Evolutionary conservation across 768 basidiomycete genomes (phyloP).

Genomic region (Dendrothele bispora): DNA sequence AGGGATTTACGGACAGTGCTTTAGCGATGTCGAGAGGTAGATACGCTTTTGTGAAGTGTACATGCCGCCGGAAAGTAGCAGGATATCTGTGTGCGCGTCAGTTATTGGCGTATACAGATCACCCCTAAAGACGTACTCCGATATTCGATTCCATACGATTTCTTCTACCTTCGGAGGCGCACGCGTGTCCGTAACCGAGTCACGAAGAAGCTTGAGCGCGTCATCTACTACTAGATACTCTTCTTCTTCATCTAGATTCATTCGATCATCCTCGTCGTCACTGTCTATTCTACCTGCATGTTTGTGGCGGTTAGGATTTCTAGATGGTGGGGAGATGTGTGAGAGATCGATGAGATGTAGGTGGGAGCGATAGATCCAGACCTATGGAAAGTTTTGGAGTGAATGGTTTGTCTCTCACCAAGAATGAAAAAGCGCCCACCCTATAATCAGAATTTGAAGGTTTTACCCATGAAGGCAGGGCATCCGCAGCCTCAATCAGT

Average conservation of each 20-base stretch:
- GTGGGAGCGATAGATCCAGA: constrained; percentile 85
- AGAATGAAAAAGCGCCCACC: constrained; percentile 53
- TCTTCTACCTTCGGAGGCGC: constrained; percentile 64
- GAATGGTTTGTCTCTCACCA: constrained; percentile 34
- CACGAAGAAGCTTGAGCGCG: constrained; percentile 62
- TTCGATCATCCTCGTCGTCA: constrained; percentile 49
- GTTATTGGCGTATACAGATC: background rate
- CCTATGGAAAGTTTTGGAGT: constrained; percentile 48
- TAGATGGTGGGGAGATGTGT: constrained; percentile 67
- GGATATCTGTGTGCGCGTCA: constrained; percentile 66
- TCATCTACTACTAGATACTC: constrained; percentile 59
- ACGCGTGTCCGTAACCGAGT: constrained; percentile 50
- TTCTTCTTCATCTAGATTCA: constrained; percentile 39
- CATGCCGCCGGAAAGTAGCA: constrained; percentile 55
- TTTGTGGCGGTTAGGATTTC: constrained; percentile 48
- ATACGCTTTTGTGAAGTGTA: constrained; percentile 77
- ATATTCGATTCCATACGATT: constrained; percentile 69
- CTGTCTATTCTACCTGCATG: constrained; percentile 35
- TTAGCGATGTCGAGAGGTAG: constrained; percentile 79
- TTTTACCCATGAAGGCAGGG: constrained; percentile 85
- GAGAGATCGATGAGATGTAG: constrained; percentile 86
- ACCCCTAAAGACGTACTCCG: constrained; percentile 42
- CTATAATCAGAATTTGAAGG: constrained; percentile 92
- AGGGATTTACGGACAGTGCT: constrained; percentile 60
- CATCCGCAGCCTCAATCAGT: constrained; percentile 93